A percentile compares a stretch with the other conserved stretches of the same genome.
phyloP scores from a whole-genome alignment of 768 basidiomycete genomes.

The Mycena polygramma region DNA sequence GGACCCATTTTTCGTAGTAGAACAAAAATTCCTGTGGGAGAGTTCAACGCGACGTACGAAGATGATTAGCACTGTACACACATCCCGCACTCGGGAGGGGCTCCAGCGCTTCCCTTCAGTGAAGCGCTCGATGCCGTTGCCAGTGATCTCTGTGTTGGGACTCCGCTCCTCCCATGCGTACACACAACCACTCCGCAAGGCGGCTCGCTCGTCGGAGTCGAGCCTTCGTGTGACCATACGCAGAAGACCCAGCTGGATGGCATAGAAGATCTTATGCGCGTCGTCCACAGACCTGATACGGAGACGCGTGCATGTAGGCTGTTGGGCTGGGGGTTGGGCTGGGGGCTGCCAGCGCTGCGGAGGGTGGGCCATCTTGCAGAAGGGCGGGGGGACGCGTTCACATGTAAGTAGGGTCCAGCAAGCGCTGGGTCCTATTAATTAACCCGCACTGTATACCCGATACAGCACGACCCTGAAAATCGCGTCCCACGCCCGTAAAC shows the following conservation, averaged over 20 bases:
- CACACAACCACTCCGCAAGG: constrained; percentile 65
- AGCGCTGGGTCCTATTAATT: constrained; percentile 31
- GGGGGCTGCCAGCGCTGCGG: constrained; percentile 21
- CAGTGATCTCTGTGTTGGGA: constrained; percentile 80
- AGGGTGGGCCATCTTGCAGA: constrained; percentile 22
- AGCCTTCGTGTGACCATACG: constrained; percentile 83
- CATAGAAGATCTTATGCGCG: constrained; percentile 86
- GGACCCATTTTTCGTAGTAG: constrained; percentile 82
- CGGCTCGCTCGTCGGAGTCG: constrained; percentile 80
- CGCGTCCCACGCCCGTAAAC: constrained; percentile 34
- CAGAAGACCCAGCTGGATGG: constrained; percentile 71
- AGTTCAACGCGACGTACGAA: constrained; percentile 25
- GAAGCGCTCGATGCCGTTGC: constrained; percentile 86
- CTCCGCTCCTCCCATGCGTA: constrained; percentile 85
- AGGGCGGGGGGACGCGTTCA: constrained; percentile 1
- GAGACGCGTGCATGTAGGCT: constrained; percentile 77
- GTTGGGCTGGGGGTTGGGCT: constrained; percentile 68
- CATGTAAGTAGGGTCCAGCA: constrained; percentile 31
- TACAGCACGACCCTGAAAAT: constrained; percentile 38
- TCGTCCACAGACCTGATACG: constrained; percentile 84
- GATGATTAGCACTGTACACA: constrained; percentile 48
- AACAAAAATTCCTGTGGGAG: constrained; percentile 80
- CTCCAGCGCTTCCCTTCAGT: constrained; percentile 89
- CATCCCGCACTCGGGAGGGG: constrained; percentile 86
- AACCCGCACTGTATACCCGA: constrained; percentile 27